Evolutionary conservation across 139 green algal species (phyloP).

Genomic region (Coelastrella sp.): DNA sequence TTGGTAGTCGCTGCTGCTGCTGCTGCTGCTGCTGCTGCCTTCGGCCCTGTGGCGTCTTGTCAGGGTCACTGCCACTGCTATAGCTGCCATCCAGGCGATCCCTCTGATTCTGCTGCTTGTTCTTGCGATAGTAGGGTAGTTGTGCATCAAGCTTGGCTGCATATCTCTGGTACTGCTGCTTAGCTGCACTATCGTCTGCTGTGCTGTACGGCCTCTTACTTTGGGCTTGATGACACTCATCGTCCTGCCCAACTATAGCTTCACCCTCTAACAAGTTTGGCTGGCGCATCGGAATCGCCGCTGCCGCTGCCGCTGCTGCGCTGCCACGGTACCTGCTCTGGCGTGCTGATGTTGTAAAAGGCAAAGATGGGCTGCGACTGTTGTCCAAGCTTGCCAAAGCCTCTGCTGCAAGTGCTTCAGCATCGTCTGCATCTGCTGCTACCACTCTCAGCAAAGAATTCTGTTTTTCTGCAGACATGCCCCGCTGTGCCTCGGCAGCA

Average conservation of each 20-base stretch:
- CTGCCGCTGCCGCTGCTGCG: conserved; percentile 1
- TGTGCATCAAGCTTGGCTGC: conserved; percentile 10
- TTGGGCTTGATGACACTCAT: neutral
- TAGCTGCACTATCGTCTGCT: neutral
- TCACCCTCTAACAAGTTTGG: conserved; percentile 16
- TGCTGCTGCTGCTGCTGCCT: neutral
- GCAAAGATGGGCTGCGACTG: conserved; percentile 21
- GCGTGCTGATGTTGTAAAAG: neutral
- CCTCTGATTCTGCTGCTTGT: neutral
- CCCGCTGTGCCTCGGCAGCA: neutral
- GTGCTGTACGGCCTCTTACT: neutral
- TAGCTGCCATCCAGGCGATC: conserved; percentile 11
- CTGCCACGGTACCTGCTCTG: neutral
- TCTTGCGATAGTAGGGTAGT: conserved; percentile 13
- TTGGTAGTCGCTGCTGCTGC: conserved; percentile 10
- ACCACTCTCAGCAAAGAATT: neutral
- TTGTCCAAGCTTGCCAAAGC: conserved; percentile 28
- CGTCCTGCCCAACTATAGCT: conserved; percentile 10
- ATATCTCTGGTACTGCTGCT: no score
- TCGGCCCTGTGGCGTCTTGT: neutral
- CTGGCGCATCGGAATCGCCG: conserved; percentile 13
- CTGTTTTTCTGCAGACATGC: neutral
- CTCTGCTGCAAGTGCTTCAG: conserved; percentile 40
- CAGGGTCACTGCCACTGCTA: conserved; percentile 14
- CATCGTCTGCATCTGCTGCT: conserved; percentile 25